Evolutionary conservation across 2,329 filamentous ascomycete genomes (phyloP), one percentile per base, ranked within the genome.

Genomic region (Botryotinia convoluta): DNA sequence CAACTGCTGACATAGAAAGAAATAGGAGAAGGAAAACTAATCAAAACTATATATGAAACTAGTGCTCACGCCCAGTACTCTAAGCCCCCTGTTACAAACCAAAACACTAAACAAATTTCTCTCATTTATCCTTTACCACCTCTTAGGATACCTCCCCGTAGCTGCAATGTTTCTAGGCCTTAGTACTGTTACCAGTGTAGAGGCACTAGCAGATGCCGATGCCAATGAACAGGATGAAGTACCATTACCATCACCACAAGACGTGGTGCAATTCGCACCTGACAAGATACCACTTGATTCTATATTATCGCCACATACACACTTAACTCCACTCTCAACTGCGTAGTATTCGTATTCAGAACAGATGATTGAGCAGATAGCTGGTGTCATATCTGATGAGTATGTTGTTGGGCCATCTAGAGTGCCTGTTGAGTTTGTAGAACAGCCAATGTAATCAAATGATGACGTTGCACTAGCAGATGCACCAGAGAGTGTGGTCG

Each of bases 361-460:
- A 48, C 71, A 73, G 10, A 69, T 69, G 0, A 57, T 69, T 63
- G 51, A 68, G 57, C 71, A 70, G 29, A 69, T 62, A 16, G 57
- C 29, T 1, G 51, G 71, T 5, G 63, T 70, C 54, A 73, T 70
- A 32, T 32, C 37, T 6, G 64, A 35, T n/a, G 71, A 70, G n/a
- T n/a, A 44, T 26, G 44, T 44, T 22, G 51, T 54, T 35, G 71
- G 71, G 1, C 71, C 64, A 35, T 72, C 63, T 7, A 72, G 44
- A 26, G 42, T 69, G n/a, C 64, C 71, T 20, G 63, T 61, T 45
- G 45, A 39, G 54, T 69, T 61, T n/a, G 32, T 39, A n/a, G 71
- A 68, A 61, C 71, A 72, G 22, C 71, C 71, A 2, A 72, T 48
- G 26, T 72, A 69, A 35, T 48, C 71, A 4, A 69, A 72, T 62